phyloP scores from a whole-genome alignment of 352 stramenopile species.

The Aphanomyces stellatus region DNA sequence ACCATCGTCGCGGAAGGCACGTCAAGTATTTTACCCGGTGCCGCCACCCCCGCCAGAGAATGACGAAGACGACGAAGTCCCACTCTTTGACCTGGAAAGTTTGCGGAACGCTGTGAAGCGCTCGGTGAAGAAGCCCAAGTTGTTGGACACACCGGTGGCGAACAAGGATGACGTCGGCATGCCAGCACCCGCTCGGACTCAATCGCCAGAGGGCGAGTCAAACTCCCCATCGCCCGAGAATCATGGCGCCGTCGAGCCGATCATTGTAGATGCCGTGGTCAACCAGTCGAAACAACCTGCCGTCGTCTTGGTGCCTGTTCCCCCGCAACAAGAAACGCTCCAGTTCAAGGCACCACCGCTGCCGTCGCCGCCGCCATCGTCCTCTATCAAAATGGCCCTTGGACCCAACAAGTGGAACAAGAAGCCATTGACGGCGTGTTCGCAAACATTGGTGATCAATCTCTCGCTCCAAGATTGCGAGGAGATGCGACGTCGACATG shows the following conservation, averaged over 20 bases:
- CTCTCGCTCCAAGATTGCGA: slow-evolving; percentile 44
- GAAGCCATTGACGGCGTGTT: slow-evolving; percentile 48
- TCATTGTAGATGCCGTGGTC: too few species aligned
- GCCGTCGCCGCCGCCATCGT: not conserved
- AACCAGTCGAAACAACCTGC: too few species aligned
- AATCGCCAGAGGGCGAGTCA: too few species aligned
- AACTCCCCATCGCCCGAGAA: too few species aligned
- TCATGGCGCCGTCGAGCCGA: not conserved
- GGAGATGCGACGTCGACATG: slow-evolving; percentile 13
- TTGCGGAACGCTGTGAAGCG: slow-evolving; percentile 55
- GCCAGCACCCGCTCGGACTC: too few species aligned
- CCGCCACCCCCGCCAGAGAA: not conserved
- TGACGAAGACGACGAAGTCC: slow-evolving; percentile 6
- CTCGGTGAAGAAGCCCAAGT: slow-evolving; percentile 33
- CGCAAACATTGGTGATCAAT: slow-evolving; percentile 60
- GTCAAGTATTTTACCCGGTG: slow-evolving; percentile 4
- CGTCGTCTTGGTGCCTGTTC: too few species aligned
- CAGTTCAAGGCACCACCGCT: too few species aligned
- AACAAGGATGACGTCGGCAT: not conserved
- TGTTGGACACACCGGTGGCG: slow-evolving; percentile 7
- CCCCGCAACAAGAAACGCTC: too few species aligned
- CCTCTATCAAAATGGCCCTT: not conserved
- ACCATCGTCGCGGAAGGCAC: not conserved
- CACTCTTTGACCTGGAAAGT: slow-evolving; percentile 52
- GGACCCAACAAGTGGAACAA: slow-evolving; percentile 14